A percentile compares a stretch with the other conserved stretches of the same genome.
phyloP scores from a whole-genome alignment of 2,329 filamentous ascomycete genomes.

The Ophiostoma sp. region DNA sequence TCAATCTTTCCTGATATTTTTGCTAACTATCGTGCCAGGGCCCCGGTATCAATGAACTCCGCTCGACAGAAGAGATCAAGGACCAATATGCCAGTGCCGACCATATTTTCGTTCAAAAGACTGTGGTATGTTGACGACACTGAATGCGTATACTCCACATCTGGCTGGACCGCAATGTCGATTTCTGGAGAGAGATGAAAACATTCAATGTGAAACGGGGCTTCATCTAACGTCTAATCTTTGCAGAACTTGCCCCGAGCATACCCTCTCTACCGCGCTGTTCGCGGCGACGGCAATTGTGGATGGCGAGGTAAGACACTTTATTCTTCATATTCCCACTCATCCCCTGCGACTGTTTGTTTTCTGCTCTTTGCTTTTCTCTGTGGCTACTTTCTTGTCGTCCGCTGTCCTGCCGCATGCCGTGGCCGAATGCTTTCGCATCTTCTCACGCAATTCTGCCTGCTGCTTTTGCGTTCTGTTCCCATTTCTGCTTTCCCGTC shows the following conservation, averaged over 20 bases:
- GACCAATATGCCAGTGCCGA: slow-evolving; percentile 88
- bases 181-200: too few species aligned
- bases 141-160: background rate
- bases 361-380: background rate
- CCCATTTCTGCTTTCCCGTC: slow-evolving; percentile 12
- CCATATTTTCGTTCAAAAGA: slow-evolving; percentile 81
- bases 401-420: background rate
- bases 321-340: background rate
- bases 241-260: slow-evolving; percentile 76
- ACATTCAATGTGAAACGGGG: background rate
- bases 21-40: slow-evolving; percentile 58
- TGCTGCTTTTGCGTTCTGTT: background rate
- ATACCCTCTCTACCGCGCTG: slow-evolving; percentile 83
- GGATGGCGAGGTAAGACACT: slow-evolving; percentile 85
- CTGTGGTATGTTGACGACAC: slow-evolving; percentile 59
- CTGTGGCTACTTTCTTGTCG: background rate
- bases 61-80: slow-evolving; percentile 73
- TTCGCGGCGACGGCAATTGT: slow-evolving; percentile 93
- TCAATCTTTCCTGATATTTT: background rate
- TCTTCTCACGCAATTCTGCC: background rate
- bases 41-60: slow-evolving; percentile 76
- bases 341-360: background rate
- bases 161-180: background rate
- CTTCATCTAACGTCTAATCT: slow-evolving; percentile 8
- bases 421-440: background rate